A percentile compares a stretch with the other conserved stretches of the same genome.
phyloP scores from a whole-genome alignment of 352 stramenopile genomes.

The Aphanomyces euteiches region DNA sequence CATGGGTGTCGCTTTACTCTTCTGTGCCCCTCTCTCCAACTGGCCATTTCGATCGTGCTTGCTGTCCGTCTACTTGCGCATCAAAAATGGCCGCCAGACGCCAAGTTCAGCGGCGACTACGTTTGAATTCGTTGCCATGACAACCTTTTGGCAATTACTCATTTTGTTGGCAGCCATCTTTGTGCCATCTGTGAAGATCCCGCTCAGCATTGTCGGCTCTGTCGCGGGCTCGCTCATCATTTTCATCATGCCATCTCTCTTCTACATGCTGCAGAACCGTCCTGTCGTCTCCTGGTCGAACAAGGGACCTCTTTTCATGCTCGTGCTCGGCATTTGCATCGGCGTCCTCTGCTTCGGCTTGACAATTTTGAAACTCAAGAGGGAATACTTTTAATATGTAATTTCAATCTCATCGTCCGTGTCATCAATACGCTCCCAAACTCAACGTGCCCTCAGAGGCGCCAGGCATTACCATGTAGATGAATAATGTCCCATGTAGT shows the following conservation, averaged over 20 bases:
- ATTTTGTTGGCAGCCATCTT: conserved; percentile 72
- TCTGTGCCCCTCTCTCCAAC: conserved; percentile 68
- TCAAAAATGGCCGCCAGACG: conserved; percentile 66
- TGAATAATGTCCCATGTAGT: too few species aligned
- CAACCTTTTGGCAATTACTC: conserved; percentile 48
- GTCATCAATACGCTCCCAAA: too few species aligned
- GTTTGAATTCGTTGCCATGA: conserved; percentile 47
- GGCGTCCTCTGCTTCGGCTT: conserved; percentile 44
- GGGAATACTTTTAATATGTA: conserved; percentile 22
- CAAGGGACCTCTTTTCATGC: conserved; percentile 56
- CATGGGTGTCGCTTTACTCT: conserved; percentile 59
- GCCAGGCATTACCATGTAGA: too few species aligned
- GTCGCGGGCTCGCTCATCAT: conserved; percentile 74
- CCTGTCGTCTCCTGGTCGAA: conserved; percentile 45
- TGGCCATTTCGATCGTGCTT: conserved; percentile 75
- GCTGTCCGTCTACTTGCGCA: conserved; percentile 58
- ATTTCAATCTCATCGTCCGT: too few species aligned
- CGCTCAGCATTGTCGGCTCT: conserved; percentile 70
- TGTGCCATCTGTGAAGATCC: conserved; percentile 71
- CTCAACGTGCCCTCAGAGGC: too few species aligned
- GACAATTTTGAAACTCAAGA: conserved; percentile 45
- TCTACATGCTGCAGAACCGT: conserved; percentile 60
- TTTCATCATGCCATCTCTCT: conserved; percentile 76
- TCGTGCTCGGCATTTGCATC: conserved; percentile 47
- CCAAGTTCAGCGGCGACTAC: conserved; percentile 52